These are phyloP conservation scores for Geotrichum macrosporum DNA, from an alignment of 1,139 yeast species.

Conservation along the genomic window DNA sequence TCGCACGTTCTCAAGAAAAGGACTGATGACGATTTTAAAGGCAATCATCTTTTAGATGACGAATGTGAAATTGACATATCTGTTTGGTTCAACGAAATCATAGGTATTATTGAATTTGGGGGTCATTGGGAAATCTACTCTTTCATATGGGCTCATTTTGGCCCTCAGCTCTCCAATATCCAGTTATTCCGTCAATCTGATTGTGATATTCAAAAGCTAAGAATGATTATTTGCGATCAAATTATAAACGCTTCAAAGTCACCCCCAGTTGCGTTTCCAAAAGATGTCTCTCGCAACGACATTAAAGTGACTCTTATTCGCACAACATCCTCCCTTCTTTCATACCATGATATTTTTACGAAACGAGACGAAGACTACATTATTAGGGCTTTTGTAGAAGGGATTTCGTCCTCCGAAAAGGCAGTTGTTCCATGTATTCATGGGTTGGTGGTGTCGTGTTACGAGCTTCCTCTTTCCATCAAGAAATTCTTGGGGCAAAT, in stretches of 20 bases:
- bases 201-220: constrained; percentile 46
- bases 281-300: constrained; percentile 52
- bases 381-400: constrained; percentile 58
- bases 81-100: constrained; percentile 51
- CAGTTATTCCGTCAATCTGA: constrained; percentile 49
- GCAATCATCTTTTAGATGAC: neutral
- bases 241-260: constrained; percentile 44
- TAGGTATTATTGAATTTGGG: constrained; percentile 51
- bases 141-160: constrained; percentile 61
- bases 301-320: constrained; percentile 65
- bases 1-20: constrained; percentile 31
- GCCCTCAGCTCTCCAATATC: constrained; percentile 66
- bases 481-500: constrained; percentile 64
- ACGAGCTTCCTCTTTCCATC: constrained; percentile 70
- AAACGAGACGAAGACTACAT: constrained; percentile 67
- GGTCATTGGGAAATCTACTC: constrained; percentile 70
- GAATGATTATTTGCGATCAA: constrained; percentile 57
- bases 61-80: constrained; percentile 43
- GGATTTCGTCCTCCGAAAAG: constrained; percentile 70
- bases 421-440: constrained; percentile 78
- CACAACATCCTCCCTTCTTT: constrained; percentile 61
- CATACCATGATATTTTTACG: constrained; percentile 55
- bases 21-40: neutral
- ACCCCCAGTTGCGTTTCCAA: constrained; percentile 46
- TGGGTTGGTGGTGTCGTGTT: constrained; percentile 70